A percentile compares a stretch with the other conserved stretches of the same genome.
Conservation (phyloP, 176 grass and related monocot species). For the Avena atlantica region DNA sequence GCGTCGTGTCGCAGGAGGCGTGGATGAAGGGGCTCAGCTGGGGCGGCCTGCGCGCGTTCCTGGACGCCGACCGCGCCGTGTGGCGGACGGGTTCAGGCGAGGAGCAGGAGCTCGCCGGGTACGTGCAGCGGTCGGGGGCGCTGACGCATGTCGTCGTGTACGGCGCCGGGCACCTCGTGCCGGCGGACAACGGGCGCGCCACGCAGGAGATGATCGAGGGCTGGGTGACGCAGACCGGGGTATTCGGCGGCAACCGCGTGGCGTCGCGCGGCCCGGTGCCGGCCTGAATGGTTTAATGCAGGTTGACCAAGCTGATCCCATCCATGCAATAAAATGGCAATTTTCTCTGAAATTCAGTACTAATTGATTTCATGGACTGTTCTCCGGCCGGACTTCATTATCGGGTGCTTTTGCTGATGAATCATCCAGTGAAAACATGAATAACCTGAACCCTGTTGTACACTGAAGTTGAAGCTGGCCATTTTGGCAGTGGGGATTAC, state of each 20-base stretch:
- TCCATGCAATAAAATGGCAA: not conserved
- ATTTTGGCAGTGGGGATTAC: too few species aligned
- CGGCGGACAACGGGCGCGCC: slow-evolving; percentile 2
- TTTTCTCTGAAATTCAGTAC: not conserved
- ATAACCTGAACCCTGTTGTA: not conserved
- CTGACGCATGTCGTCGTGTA: slow-evolving; percentile 48
- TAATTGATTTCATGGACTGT: not conserved
- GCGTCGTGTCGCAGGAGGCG: slow-evolving; percentile 54
- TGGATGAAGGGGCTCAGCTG: slow-evolving; percentile 55
- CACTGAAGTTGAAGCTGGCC: not conserved
- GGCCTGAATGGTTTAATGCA: not conserved
- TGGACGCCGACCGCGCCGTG: slow-evolving; percentile 39
- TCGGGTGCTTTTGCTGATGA: not conserved
- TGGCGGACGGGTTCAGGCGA: not conserved
- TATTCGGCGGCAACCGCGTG: not conserved
- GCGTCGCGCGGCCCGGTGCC: not conserved
- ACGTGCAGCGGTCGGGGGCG: slow-evolving; percentile 43
- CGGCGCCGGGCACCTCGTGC: slow-evolving; percentile 19
- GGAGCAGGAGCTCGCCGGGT: slow-evolving; percentile 40
- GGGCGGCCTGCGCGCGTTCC: slow-evolving; percentile 41
- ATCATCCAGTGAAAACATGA: not conserved
- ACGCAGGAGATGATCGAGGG: slow-evolving; percentile 22
- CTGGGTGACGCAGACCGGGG: slow-evolving; percentile 9
- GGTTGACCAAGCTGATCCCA: not conserved
- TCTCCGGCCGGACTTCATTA: not conserved